Evolutionary conservation across 768 basidiomycete species (phyloP).

Genomic region (Mycena filopes): DNA sequence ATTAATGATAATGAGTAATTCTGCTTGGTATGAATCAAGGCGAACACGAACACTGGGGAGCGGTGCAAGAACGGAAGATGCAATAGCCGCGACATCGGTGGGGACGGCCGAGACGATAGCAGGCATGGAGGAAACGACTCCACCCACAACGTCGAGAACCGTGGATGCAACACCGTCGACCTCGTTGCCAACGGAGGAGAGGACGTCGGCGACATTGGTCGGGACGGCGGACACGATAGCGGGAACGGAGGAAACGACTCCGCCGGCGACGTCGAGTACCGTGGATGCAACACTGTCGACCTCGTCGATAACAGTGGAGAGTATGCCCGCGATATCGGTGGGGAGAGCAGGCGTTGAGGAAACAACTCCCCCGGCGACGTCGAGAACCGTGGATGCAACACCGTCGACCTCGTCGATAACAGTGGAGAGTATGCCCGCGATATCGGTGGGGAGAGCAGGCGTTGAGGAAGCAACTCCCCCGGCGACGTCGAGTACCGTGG

Average conservation of each 20-base stretch:
- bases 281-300: no score
- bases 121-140: background rate
- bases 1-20: background rate
- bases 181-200: background rate
- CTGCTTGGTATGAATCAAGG: background rate
- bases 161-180: background rate
- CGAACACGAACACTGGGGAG: background rate
- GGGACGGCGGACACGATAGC: background rate
- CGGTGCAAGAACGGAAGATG: background rate
- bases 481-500: background rate
- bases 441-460: background rate
- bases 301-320: no score
- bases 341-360: background rate
- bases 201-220: background rate
- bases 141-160: background rate
- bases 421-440: background rate
- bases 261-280: background rate
- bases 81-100: background rate
- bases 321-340: background rate
- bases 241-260: background rate
- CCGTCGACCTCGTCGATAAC: background rate
- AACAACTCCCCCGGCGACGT: background rate
- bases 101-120: background rate
- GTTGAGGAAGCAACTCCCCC: background rate
- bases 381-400: background rate